These are phyloP conservation scores for Arachis hypogaea DNA, from an alignment of 306 rosid genomes.

Conservation along the genomic window DNA sequence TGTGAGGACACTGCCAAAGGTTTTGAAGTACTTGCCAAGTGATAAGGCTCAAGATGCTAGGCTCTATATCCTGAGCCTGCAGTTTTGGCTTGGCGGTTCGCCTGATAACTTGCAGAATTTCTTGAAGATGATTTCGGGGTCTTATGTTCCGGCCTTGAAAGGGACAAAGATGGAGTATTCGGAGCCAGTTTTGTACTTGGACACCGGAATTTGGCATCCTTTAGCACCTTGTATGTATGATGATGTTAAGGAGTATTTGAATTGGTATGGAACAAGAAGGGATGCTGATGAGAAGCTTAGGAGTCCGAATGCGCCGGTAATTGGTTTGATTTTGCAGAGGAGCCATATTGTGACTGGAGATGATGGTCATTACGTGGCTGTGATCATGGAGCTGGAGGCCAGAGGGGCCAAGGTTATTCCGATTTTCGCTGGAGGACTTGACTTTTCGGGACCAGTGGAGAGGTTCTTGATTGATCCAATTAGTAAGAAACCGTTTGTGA, in stretches of 20 bases:
- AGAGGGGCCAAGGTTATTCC: slow-evolving; percentile 96
- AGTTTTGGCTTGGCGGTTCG: slow-evolving; percentile 98
- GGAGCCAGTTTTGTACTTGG: slow-evolving; percentile 93
- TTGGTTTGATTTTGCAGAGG: slow-evolving; percentile 89
- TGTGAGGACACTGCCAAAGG: slow-evolving; percentile 95
- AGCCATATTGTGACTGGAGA: slow-evolving; percentile 99
- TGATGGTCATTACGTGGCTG: slow-evolving; percentile 96
- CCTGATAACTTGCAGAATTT: slow-evolving; percentile 91
- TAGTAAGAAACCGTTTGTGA: slow-evolving; percentile 75
- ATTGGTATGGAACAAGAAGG: slow-evolving; percentile 94
- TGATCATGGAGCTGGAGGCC: slow-evolving; percentile 95
- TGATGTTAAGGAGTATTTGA: slow-evolving; percentile 96
- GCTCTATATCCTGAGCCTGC: slow-evolving; percentile 83
- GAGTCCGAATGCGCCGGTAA: slow-evolving; percentile 60
- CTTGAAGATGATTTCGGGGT: slow-evolving; percentile 84
- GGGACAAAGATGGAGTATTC: slow-evolving; percentile 74
- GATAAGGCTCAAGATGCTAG: slow-evolving; percentile 99
- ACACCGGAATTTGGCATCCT: slow-evolving; percentile 95
- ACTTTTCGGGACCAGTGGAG: slow-evolving; percentile 97
- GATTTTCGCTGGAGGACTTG: slow-evolving; percentile 91
- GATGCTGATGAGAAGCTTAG: slow-evolving; percentile 86
- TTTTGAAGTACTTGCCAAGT: slow-evolving; percentile 91
- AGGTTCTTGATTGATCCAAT: slow-evolving; percentile 77
- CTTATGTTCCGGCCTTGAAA: slow-evolving; percentile 83
- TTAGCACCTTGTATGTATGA: slow-evolving; percentile 97